These are phyloP conservation scores for Laburnicola sp. DNA, from an alignment of 2,329 filamentous ascomycete species.

Conservation along the genomic window DNA sequence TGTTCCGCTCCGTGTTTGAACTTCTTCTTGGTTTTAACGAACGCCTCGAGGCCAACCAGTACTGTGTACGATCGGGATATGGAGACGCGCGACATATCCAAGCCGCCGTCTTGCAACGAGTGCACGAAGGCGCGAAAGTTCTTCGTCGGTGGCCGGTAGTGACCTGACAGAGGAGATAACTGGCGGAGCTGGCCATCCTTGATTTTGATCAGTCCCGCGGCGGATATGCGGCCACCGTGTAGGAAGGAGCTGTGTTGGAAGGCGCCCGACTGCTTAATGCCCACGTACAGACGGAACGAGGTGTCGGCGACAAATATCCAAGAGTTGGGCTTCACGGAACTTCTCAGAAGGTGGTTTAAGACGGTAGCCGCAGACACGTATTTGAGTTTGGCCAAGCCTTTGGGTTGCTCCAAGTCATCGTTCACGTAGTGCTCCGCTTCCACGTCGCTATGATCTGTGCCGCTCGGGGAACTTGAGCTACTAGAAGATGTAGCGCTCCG, in stretches of 20 bases:
- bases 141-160: constrained; percentile 80
- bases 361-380: constrained; percentile 73
- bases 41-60: constrained; percentile 79
- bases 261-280: constrained; percentile 83
- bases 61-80: constrained; percentile 83
- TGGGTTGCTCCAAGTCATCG: constrained; percentile 63
- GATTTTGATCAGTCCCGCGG: constrained; percentile 83
- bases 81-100: constrained; percentile 76
- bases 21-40: constrained; percentile 68
- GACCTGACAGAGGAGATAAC: constrained; percentile 69
- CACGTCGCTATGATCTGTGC: constrained; percentile 59
- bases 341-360: constrained; percentile 76
- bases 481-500: constrained; percentile 29
- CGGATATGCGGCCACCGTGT: constrained; percentile 76
- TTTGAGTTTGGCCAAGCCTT: constrained; percentile 63
- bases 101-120: constrained; percentile 70
- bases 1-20: constrained; percentile 60
- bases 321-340: constrained; percentile 80
- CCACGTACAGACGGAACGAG: constrained; percentile 80
- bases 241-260: constrained; percentile 93
- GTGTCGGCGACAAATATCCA: constrained; percentile 95
- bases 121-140: constrained; percentile 84
- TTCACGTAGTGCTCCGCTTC: constrained; percentile 67
- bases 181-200: constrained; percentile 76
- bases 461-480: constrained; percentile 41